Evolutionary conservation across 768 basidiomycete genomes (phyloP), one percentile per base, ranked within the genome.

Genomic region (Hericium rajendrae): DNA sequence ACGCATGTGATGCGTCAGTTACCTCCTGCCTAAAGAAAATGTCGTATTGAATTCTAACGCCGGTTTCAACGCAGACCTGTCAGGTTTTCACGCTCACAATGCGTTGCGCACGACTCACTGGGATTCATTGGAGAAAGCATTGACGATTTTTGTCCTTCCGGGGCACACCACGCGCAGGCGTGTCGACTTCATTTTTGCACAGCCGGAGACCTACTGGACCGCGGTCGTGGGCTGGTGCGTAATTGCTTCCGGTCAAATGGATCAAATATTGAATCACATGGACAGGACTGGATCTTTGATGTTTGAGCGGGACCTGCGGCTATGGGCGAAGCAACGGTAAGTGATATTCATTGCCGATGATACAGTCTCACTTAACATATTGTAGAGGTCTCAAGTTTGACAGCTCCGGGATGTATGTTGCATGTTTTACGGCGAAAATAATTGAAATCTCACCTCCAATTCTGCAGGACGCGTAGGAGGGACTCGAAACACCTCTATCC

Each of bases 211-310:
- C 0, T 95, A 94, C 65, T 93, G 91, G 84, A 87, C 88, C 1
- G 91, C 91, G 0, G 82, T 97, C 1, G 77, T 92, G 26, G 94
- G 94, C 54, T 97, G 94, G 94, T 87, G 53, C 61, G 73, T 66
- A 15, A 48, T 16, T 32, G 32, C 32, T 32, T 9, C 32, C 32
- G 32, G 32, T 6, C 32, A 6, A 32, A 32, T 9, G 1, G 32
- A 32, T 32, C 9, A 32, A 32, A 32, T 32, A 6, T 6, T 32
- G 32, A 32, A 32, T n/a, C 32, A 32, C 8, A 32, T 22, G 22
- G 55, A 20, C 58, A 90, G 88, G 88, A 87, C 86, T 5, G 93
- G 94, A 0, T 93, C 88, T 4, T 91, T 81, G 59, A 87, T 91
- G 83, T 95, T 97, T 67, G 82, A 95, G 69, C 74, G 91, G 26